These are phyloP conservation scores for Aspergillus tanneri DNA, from an alignment of 2,329 filamentous ascomycete species.

Conservation along the genomic window DNA sequence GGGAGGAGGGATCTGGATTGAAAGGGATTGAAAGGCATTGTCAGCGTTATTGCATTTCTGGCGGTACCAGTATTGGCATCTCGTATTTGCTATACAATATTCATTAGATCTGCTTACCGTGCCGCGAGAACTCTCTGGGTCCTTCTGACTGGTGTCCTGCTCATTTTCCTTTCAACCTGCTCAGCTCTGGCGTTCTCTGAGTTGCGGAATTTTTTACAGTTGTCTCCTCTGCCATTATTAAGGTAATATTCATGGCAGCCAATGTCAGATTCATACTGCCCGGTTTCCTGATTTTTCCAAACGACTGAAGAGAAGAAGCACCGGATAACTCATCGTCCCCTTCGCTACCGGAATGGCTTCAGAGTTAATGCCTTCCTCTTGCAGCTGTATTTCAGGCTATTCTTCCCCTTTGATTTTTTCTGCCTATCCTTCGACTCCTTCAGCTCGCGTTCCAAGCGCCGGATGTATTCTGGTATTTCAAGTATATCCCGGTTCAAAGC, in stretches of 20 bases:
- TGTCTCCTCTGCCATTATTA: too few relatives aligned
- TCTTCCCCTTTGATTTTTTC: background rate
- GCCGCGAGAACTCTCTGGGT: background rate
- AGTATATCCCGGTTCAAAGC: slow-evolving; percentile 53
- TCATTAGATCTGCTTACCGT: background rate
- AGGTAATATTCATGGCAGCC: too few relatives aligned
- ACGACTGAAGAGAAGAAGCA: too few relatives aligned
- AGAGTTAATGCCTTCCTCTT: too few relatives aligned
- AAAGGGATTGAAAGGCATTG: too few relatives aligned
- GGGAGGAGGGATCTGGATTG: too few relatives aligned
- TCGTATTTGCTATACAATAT: too few relatives aligned
- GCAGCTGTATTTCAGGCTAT: background rate
- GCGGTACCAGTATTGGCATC: too few relatives aligned
- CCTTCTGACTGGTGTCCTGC: background rate
- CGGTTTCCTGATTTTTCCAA: background rate
- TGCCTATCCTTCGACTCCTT: slow-evolving; percentile 50
- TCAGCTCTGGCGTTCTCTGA: background rate
- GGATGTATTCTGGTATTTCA: slow-evolving; percentile 50
- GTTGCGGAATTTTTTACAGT: too few relatives aligned
- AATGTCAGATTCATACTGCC: background rate
- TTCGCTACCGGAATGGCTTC: too few relatives aligned
- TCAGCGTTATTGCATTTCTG: too few relatives aligned
- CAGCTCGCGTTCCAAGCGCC: slow-evolving; percentile 53
- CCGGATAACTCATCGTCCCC: too few relatives aligned
- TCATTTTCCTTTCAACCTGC: background rate